Base-by-base conservation (phyloP, 805 yeast genomes). In the Ogataea haglerorum region DNA sequence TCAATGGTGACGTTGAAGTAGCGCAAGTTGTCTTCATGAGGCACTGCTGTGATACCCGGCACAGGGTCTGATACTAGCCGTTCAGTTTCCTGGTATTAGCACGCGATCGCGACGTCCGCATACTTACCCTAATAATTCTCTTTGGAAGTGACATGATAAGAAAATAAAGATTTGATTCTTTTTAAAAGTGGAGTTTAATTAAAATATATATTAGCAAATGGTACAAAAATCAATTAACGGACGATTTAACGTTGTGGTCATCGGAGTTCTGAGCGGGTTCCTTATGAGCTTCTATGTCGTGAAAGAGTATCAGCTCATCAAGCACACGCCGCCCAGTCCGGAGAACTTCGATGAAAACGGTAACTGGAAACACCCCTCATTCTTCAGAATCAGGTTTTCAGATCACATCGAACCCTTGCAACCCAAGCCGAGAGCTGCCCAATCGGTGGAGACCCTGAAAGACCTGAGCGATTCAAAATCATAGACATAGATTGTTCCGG, bases 11-110 rank as follows among this genome's bases (percentile, higher is more conserved):
- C 99, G 49, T 88, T 86, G 57, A 93, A 93, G 62, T 91, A 88
- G 52, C 99, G 78, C 49, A 93, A 70, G 63, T 93, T 93, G 48
- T 90, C 96, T 42, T 91, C 98, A 45, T 86, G 95, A 6, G 99
- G 99, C 21, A 71, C 75, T 2, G 98, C 99, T 0, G 82, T 75
- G 54, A 93, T 93, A 2, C 98, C 99, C 4, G 96, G 95, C 1
- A 91, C 98, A 1, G 99, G 98, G 55, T 93, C 99, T 27, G 88
- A 81, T 17, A 83, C 83, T 29, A 93, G 70, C 48, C 96, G 73
- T 60, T 93, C 96, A 9, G 98, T 91, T 67, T 93, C 99, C 82
- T 80, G 18, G 14, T 6, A 24, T 34, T 34, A 34, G 42, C 27
- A 17, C 16, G 16, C 4, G 29, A 17, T 13, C 10, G 19, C 6